phyloP scores from a whole-genome alignment of 2,329 filamentous ascomycete genomes.

The Plenodomus biglobosus region DNA sequence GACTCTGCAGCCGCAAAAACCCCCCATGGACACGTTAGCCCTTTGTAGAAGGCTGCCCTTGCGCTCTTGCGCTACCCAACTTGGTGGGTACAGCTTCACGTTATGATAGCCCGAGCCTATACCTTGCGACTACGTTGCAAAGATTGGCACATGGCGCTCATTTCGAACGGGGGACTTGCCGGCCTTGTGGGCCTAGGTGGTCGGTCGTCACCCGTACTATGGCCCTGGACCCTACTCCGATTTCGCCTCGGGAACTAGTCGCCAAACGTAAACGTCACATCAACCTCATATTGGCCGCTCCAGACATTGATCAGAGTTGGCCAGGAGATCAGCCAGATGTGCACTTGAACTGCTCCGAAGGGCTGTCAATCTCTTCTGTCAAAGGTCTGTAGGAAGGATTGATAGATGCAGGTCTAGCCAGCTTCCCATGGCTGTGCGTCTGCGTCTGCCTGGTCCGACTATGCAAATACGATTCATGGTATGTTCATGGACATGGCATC shows the following conservation, averaged over 20 bases:
- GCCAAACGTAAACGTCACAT: too few relatives aligned
- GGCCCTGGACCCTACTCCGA: background rate
- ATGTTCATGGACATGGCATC: too few relatives aligned
- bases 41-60: background rate
- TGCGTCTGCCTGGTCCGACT: too few relatives aligned
- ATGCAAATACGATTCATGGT: too few relatives aligned
- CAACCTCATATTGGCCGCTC: too few relatives aligned
- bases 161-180: background rate
- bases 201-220: too few relatives aligned
- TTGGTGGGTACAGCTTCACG: background rate
- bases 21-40: background rate
- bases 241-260: too few relatives aligned
- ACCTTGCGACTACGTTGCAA: background rate
- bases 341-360: too few relatives aligned
- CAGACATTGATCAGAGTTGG: too few relatives aligned
- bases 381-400: constrained; percentile 3
- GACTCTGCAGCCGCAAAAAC: background rate
- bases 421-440: too few relatives aligned
- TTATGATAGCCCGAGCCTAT: background rate
- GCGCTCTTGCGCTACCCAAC: background rate
- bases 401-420: background rate
- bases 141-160: background rate
- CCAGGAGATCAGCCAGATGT: too few relatives aligned
- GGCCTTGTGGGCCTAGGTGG: background rate
- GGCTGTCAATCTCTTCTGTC: too few relatives aligned